Percentiles rank a stretch among this genome's conserved stretches.
Conservation (phyloP, 768 basidiomycete genomes). For the Lactarius quietus region DNA sequence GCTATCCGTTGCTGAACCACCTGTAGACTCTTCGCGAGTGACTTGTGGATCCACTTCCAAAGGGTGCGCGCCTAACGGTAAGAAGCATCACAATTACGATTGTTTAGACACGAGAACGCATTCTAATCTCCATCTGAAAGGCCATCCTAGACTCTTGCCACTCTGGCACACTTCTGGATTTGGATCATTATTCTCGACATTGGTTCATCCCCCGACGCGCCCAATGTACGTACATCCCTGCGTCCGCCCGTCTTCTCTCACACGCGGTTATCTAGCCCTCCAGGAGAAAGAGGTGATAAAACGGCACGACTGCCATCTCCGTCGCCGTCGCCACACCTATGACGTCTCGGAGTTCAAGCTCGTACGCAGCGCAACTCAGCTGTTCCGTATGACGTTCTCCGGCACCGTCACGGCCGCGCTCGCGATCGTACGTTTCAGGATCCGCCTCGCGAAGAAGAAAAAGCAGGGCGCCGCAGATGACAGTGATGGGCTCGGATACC, state of each 20-base stretch:
- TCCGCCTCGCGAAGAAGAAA: not conserved
- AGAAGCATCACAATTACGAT: not conserved
- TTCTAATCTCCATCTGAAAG: slow-evolving; percentile 8
- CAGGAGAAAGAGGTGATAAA: not conserved
- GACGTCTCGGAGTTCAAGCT: not conserved
- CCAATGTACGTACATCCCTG: not conserved
- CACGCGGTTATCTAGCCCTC: not conserved
- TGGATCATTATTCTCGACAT: slow-evolving; percentile 26
- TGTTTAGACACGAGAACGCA: no score
- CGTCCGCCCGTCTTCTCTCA: not conserved
- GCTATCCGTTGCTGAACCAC: not conserved
- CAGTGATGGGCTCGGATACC: not conserved
- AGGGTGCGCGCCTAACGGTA: slow-evolving; percentile 22
- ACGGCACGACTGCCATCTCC: not conserved
- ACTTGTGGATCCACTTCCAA: slow-evolving; percentile 24
- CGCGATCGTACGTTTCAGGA: slow-evolving; percentile 8
- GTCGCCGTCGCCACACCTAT: slow-evolving; percentile 13
- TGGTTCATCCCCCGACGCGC: not conserved
- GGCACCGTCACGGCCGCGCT: not conserved
- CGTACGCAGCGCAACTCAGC: not conserved
- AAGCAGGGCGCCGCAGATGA: not conserved
- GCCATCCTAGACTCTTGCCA: slow-evolving; percentile 28
- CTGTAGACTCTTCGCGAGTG: slow-evolving; percentile 20
- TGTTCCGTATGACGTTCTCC: not conserved
- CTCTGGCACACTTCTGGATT: slow-evolving; percentile 26